Base-by-base conservation (phyloP, 306 rosid species). In the Castanea crenata region DNA sequence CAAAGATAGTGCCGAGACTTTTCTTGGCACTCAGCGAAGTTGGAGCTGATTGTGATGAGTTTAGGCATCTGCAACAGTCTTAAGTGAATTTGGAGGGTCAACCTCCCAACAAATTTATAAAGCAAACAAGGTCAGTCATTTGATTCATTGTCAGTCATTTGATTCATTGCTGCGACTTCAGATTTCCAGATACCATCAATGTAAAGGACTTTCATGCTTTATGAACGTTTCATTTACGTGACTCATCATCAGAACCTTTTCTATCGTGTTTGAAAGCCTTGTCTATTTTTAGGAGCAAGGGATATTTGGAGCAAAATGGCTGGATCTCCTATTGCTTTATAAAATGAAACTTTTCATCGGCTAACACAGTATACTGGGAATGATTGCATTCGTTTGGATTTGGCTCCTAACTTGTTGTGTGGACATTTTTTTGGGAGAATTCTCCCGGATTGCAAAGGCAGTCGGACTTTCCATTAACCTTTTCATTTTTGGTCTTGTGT, bases 1-100 rank as follows among this genome's bases (percentile, higher is more conserved):
- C 94, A 44, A 96, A 96, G 89, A 88, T 96, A 78, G 80, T 86
- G 80, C 96, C 98, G 0, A 96, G 89, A 90, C 98, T 96, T 81
- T 84, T 89, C 83, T 34, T 52, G 46, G 91, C 97, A 16, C 76
- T 96, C 67, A 80, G 75, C 62, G 96, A 82, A 38, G 89, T 89
- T 76, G 97, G 93, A 84, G 98, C 93, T 74, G 91, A 90, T 79
- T 96, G 97, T 65, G 89, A 87, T 35, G 93, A 93, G 78, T 96
- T 96, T 81, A 85, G 84, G 88, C 94, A 93, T 85, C 87, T 96
- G 78, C 92, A 88, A 78, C 92, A 49, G 83, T 74, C 87, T 68
- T 86, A 92, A 80, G 46, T 71, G 21, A 67, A 38, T 77, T 76
- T 72, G 73, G 41, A 69, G 32, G 57, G 62, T 46, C 76, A 76